Percentiles rank a stretch among this genome's conserved stretches.
These are phyloP conservation scores for Colletotrichum theobromicola DNA, from an alignment of 2,329 filamentous ascomycete species.

Conservation along the genomic window DNA sequence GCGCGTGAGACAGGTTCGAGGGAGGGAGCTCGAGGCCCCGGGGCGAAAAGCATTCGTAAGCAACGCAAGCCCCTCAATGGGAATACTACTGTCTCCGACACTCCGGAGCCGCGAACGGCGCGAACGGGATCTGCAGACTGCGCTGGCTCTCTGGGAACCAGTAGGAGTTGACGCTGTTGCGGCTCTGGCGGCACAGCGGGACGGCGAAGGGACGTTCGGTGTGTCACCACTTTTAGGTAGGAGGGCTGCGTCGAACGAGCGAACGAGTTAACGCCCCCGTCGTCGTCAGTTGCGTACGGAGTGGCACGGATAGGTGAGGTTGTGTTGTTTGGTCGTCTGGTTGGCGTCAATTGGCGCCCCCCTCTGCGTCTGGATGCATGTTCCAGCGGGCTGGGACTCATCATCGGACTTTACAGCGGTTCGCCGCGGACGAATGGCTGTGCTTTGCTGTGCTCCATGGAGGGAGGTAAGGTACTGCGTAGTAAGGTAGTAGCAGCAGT, in stretches of 20 bases:
- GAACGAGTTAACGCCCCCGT: too few species aligned
- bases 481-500: neutral
- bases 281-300: neutral
- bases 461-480: too few species aligned
- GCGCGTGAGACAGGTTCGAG: neutral
- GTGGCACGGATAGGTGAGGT: neutral
- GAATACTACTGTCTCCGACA: neutral
- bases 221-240: neutral
- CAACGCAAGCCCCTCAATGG: neutral
- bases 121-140: conserved; percentile 1
- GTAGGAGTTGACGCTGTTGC: neutral
- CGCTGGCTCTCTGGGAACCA: neutral
- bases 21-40: neutral
- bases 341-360: neutral
- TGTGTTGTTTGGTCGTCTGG: neutral
- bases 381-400: neutral
- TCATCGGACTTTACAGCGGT: neutral
- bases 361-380: neutral
- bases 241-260: neutral
- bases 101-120: neutral
- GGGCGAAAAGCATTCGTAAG: neutral
- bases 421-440: neutral
- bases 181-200: conserved; percentile 7
- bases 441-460: neutral
- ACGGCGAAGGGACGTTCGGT: neutral